Conservation (phyloP, 768 basidiomycete species). For the Pisolithus tinctorius region DNA sequence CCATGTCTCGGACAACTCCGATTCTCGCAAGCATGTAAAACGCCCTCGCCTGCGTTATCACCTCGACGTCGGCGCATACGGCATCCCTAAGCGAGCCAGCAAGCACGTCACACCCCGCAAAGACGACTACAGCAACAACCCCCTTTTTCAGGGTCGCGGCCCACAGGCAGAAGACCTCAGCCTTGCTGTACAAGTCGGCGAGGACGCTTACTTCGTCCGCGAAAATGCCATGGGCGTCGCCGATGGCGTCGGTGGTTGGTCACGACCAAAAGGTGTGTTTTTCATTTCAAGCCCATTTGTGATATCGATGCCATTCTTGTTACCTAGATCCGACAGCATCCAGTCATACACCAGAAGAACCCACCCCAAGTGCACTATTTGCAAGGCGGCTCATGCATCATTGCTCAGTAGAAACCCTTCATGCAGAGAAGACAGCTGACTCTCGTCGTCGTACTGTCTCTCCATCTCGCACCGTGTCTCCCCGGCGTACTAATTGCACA, state of each 20-base stretch:
- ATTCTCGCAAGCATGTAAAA: constrained; percentile 25
- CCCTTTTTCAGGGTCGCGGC: constrained; percentile 21
- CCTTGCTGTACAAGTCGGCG: constrained; percentile 77
- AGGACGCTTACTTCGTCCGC: constrained; percentile 83
- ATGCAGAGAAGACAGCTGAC: constrained; percentile 5
- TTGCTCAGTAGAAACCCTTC: constrained; percentile 52
- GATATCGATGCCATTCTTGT: constrained; percentile 2
- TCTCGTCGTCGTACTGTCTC: constrained; percentile 23
- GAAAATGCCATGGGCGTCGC: constrained; percentile 90
- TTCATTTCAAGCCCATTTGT: not conserved
- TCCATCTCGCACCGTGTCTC: constrained; percentile 37
- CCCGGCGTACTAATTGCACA: constrained; percentile 30
- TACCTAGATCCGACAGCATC: constrained; percentile 15
- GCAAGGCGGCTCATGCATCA: constrained; percentile 83
- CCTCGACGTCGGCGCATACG: constrained; percentile 78
- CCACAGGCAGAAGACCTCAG: constrained; percentile 28
- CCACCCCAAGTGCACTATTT: constrained; percentile 50
- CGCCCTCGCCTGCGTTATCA: constrained; percentile 34
- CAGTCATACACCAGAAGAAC: constrained; percentile 30
- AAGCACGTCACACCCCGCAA: constrained; percentile 25
- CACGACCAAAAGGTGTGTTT: constrained; percentile 36
- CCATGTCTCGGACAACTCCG: constrained; percentile 19
- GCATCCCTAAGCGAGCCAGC: constrained; percentile 60
- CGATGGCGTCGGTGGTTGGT: constrained; percentile 95
- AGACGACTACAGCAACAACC: constrained; percentile 14